Evolutionary conservation across 352 stramenopile species (phyloP).

Genomic region (Globisporangium rhizosaccharum): DNA sequence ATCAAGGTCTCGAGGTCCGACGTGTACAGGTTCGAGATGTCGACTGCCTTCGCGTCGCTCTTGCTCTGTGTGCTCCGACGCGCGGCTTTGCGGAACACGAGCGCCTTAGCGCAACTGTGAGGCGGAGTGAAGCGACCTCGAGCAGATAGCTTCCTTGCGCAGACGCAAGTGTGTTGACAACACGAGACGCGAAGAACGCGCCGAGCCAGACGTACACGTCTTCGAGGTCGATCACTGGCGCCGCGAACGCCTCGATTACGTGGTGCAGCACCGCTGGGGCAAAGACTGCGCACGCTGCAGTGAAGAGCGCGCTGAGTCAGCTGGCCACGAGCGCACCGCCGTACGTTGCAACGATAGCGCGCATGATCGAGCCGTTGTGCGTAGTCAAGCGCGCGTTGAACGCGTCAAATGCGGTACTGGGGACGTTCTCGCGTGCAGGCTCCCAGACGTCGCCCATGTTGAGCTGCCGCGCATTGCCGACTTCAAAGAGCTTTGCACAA

Average conservation of each 20-base stretch:
- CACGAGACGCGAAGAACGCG: conserved; percentile 33
- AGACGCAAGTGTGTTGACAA: conserved; percentile 24
- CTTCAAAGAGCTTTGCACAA: conserved; percentile 31
- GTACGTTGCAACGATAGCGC: conserved; percentile 22
- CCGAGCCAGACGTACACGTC: conserved; percentile 26
- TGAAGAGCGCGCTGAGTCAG: conserved; percentile 24
- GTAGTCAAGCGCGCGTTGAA: conserved; percentile 19
- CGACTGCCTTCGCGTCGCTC: conserved; percentile 18
- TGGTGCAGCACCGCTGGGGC: conserved; percentile 39
- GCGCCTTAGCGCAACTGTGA: conserved; percentile 32
- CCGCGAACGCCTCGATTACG: conserved; percentile 29
- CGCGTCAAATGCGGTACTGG: conserved; percentile 16
- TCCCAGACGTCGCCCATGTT: conserved; percentile 37
- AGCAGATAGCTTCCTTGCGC: conserved; percentile 18
- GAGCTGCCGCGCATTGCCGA: conserved; percentile 40
- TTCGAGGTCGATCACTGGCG: conserved; percentile 20
- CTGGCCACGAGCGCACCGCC: conserved; percentile 21
- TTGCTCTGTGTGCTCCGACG: conserved; percentile 17
- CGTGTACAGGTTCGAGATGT: conserved; percentile 92
- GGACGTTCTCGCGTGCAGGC: conserved; percentile 23
- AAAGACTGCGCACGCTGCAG: conserved; percentile 27
- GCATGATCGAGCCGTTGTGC: conserved; percentile 21
- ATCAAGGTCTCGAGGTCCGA: conserved; percentile 73
- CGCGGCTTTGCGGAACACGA: conserved; percentile 42
- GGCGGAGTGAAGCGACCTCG: conserved; percentile 21